phyloP scores from a whole-genome alignment of 495 filamentous ascomycete genomes.

The Aspergillus kassunensis region DNA sequence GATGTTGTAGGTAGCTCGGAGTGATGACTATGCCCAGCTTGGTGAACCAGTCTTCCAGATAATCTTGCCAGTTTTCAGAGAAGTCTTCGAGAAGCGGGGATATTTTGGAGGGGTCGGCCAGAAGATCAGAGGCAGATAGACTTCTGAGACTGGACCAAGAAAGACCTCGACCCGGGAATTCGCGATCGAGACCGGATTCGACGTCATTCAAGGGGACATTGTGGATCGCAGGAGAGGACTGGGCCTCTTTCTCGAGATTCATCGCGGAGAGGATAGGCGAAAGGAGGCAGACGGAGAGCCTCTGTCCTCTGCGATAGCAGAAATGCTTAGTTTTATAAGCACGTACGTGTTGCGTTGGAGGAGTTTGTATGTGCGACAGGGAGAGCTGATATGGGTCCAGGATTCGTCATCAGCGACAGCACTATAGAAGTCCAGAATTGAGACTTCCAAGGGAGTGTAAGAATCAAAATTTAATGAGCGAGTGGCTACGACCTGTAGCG shows the following conservation, averaged over 20 bases:
- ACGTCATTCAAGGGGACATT: slow-evolving; percentile 33
- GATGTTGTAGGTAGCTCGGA: slow-evolving; percentile 40
- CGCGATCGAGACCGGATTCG: slow-evolving; percentile 21
- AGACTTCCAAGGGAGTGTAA: background rate
- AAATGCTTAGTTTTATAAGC: background rate
- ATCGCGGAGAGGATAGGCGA: slow-evolving; percentile 9
- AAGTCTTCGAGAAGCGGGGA: slow-evolving; percentile 19
- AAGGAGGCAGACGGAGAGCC: slow-evolving; percentile 1
- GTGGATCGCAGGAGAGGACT: slow-evolving; percentile 22
- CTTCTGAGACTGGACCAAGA: slow-evolving; percentile 9
- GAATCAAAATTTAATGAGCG: background rate
- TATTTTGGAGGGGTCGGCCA: slow-evolving; percentile 23
- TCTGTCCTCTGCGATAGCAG: background rate
- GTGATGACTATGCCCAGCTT: slow-evolving; percentile 33
- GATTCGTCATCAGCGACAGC: slow-evolving; percentile 9
- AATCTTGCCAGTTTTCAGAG: slow-evolving; percentile 28
- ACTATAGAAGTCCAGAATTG: background rate
- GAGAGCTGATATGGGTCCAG: background rate
- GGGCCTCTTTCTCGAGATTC: slow-evolving; percentile 12
- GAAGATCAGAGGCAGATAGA: slow-evolving; percentile 28
- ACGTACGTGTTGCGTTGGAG: background rate
- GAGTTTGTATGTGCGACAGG: slow-evolving; percentile 1
- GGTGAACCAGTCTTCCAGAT: slow-evolving; percentile 24
- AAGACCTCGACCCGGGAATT: slow-evolving; percentile 1
- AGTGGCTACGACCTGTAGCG: background rate